A percentile compares a stretch with the other conserved stretches of the same genome.
phyloP scores from a whole-genome alignment of 331 rosid species.

The Telfairia occidentalis region DNA sequence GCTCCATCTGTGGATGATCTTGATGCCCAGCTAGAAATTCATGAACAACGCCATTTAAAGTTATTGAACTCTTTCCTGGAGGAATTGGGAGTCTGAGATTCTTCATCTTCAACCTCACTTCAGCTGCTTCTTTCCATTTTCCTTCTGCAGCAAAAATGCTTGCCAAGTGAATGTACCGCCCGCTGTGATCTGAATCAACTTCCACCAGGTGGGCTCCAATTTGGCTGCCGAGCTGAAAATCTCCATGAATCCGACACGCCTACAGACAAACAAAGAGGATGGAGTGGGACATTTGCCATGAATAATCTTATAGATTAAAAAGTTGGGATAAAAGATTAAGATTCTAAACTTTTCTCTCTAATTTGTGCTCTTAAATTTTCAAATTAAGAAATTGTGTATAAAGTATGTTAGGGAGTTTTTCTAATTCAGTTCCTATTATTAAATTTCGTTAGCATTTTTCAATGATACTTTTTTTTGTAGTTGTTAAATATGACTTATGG shows the following conservation, averaged over 20 bases:
- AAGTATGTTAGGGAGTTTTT: too few relatives aligned
- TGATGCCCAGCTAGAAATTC: constrained; percentile 37
- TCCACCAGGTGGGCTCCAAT: constrained; percentile 37
- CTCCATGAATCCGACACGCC: constrained; percentile 37
- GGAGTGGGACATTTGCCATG: too few relatives aligned
- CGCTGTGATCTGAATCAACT: constrained; percentile 35
- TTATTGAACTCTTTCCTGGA: constrained; percentile 46
- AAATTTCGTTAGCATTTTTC: too few relatives aligned
- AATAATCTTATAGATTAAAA: too few relatives aligned
- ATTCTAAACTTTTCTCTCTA: neutral
- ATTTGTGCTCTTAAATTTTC: too few relatives aligned
- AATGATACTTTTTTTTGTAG: too few relatives aligned
- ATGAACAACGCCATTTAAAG: constrained; percentile 33
- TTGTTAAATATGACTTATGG: neutral
- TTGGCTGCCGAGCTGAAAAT: constrained; percentile 36
- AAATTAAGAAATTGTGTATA: too few relatives aligned
- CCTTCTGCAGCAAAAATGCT: constrained; percentile 39
- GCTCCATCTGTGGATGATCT: constrained; percentile 24
- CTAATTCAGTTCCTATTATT: too few relatives aligned
- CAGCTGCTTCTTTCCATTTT: constrained; percentile 39
- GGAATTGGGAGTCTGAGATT: constrained; percentile 21
- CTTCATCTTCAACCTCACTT: constrained; percentile 36
- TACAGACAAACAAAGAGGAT: constrained; percentile 4
- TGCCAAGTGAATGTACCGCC: constrained; percentile 41
- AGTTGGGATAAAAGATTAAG: too few relatives aligned